Evolutionary conservation across 345 rosid species (phyloP).

Genomic region (Acer campestre): DNA sequence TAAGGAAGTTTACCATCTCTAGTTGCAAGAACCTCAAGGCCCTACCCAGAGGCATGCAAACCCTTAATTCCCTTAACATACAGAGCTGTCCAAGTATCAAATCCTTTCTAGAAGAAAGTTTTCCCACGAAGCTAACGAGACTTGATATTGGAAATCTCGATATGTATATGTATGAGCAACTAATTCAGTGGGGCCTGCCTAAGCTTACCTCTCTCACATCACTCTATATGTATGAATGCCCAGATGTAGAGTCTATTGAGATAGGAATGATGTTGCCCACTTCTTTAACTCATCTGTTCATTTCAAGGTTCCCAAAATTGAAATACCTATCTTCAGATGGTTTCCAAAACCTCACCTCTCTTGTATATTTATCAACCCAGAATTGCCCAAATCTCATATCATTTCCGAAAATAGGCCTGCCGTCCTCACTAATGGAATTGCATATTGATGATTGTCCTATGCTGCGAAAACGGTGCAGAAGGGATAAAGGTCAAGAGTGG

Average conservation of each 20-base stretch:
- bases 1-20: too few relatives aligned
- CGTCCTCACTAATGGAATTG: background rate
- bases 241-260: slow-evolving; percentile 21
- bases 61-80: too few relatives aligned
- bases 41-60: too few relatives aligned
- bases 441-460: background rate
- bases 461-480: background rate
- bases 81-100: too few relatives aligned
- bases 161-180: too few relatives aligned
- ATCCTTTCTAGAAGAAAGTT: too few relatives aligned
- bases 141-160: too few relatives aligned
- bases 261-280: slow-evolving; percentile 20
- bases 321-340: background rate
- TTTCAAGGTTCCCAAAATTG: background rate
- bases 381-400: background rate
- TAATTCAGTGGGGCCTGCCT: slow-evolving; percentile 21
- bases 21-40: too few relatives aligned
- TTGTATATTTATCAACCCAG: background rate
- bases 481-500: background rate
- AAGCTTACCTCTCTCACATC: slow-evolving; percentile 18
- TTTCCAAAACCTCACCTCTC: background rate
- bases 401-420: background rate
- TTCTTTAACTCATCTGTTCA: background rate
- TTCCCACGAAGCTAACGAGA: too few relatives aligned
- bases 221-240: background rate